Conservation (phyloP, 352 stramenopile species). For the Phytophthora crassamura region DNA sequence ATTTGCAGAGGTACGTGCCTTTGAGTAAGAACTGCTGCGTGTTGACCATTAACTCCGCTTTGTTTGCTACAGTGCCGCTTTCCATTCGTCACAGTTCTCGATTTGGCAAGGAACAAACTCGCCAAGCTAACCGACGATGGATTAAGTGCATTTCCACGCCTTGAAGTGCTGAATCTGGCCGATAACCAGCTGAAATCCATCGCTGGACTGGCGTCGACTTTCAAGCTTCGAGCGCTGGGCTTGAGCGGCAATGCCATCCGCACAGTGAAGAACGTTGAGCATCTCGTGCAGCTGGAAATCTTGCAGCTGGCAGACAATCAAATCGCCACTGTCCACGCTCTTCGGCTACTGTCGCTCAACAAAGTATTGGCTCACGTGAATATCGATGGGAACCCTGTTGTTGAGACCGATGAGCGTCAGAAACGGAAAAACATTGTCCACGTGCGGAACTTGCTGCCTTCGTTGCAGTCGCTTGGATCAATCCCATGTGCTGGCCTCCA, state of each 20-base stretch:
- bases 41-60: not conserved
- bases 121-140: slow-evolving; percentile 59
- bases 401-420: slow-evolving; percentile 70
- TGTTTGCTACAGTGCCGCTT: slow-evolving; percentile 60
- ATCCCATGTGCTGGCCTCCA: slow-evolving; percentile 53
- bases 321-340: slow-evolving; percentile 52
- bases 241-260: slow-evolving; percentile 64
- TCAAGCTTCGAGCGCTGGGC: slow-evolving; percentile 69
- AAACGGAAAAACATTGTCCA: slow-evolving; percentile 76
- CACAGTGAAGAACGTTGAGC: slow-evolving; percentile 78
- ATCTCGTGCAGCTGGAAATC: slow-evolving; percentile 65
- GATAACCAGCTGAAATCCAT: slow-evolving; percentile 69
- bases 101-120: slow-evolving; percentile 74
- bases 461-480: slow-evolving; percentile 63
- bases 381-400: slow-evolving; percentile 77
- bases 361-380: slow-evolving; percentile 72
- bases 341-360: slow-evolving; percentile 79
- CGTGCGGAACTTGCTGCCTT: slow-evolving; percentile 80
- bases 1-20: slow-evolving; percentile 60
- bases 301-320: slow-evolving; percentile 60
- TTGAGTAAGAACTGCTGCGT: not conserved
- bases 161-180: slow-evolving; percentile 70
- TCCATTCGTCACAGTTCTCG: slow-evolving; percentile 52
- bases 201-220: slow-evolving; percentile 55
- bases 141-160: slow-evolving; percentile 59